Base-by-base conservation (phyloP, 306 rosid genomes). In the Rubus parviflorus region DNA sequence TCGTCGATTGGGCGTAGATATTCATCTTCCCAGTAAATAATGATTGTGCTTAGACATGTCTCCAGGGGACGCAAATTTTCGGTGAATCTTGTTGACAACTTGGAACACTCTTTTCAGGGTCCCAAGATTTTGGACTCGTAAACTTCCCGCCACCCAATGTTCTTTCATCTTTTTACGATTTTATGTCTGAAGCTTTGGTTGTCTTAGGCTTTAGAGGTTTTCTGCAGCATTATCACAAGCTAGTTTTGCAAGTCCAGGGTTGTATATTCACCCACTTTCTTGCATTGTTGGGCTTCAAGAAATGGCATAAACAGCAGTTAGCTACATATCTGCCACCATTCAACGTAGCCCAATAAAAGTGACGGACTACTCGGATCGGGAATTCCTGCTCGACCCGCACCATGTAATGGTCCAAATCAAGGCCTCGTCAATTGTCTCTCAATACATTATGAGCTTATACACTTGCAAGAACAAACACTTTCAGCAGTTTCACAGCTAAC, bases 1-100 rank as follows among this genome's bases (percentile, higher is more conserved):
- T 8, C 62, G 19, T 64, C 45, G 38, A 16, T 8, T 17, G 42
- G 6, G 42, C 23, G 3, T 63, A 16, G 43, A 63, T 38, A 7
- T 38, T 3, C 20, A 19, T 30, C 35, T 30, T 30, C 35, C 35
- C 30, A 65, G 70, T 4, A 10, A 19, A 64, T 10, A 64, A 64
- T 38, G 11, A 64, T 65, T 65, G 70, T 65, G 70, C 48, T 40
- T 19, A 5, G 14, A 65, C 70, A 65, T 65, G 70, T 65, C 48
- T 65, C 30, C 48, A 38, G 23, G 70, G 48, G 40, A 40, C 13
- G 25, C 40, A 65, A 64, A 16, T 6, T 58, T 37, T 16, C 22
- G 3, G 68, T 20, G 1, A 37, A 63, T 20, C 35, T 63, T 17
- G 45, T 63, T 37, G 45, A 63, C 22, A 14, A 62, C 37, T 12